phyloP scores from a whole-genome alignment of 768 basidiomycete genomes.

The Crepidotus variabilis region DNA sequence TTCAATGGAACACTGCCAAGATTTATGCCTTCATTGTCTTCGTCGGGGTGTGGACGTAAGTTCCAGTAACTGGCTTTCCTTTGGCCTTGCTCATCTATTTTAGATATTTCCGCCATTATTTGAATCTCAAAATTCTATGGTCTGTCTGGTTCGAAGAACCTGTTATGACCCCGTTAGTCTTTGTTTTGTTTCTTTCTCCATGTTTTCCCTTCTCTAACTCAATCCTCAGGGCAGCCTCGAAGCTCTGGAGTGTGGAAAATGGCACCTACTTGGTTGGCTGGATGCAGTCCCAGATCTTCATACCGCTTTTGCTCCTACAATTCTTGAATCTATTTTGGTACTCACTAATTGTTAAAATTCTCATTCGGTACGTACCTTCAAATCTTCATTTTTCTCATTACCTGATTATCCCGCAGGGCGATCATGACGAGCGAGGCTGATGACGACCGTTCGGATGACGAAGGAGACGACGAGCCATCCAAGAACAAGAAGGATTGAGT shows the following conservation, averaged over 20 bases:
- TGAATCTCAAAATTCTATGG: conserved; percentile 83
- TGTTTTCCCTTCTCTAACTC: background rate
- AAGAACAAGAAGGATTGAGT: too few relatives aligned
- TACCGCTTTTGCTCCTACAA: conserved; percentile 72
- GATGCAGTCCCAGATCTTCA: conserved; percentile 82
- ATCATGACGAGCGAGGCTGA: background rate
- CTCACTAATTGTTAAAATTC: conserved; percentile 75
- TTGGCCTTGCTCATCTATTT: background rate
- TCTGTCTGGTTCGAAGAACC: conserved; percentile 82
- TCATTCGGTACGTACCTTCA: conserved; percentile 51
- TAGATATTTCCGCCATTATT: conserved; percentile 92
- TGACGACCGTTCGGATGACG: background rate
- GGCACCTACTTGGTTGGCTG: conserved; percentile 73
- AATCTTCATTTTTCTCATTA: background rate
- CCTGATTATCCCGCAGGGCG: background rate
- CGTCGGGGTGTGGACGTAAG: conserved; percentile 67
- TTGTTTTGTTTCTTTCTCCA: background rate
- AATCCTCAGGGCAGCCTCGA: conserved; percentile 42
- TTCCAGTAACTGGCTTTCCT: background rate
- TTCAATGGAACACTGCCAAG: conserved; percentile 64
- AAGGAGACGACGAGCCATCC: background rate
- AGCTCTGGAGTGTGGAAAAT: conserved; percentile 52
- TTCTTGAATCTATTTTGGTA: conserved; percentile 93
- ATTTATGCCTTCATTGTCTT: conserved; percentile 61
- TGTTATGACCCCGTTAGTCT: conserved; percentile 56